Base-by-base conservation (phyloP, 169 alveolate genomes). In the Plasmodium gonderi region DNA sequence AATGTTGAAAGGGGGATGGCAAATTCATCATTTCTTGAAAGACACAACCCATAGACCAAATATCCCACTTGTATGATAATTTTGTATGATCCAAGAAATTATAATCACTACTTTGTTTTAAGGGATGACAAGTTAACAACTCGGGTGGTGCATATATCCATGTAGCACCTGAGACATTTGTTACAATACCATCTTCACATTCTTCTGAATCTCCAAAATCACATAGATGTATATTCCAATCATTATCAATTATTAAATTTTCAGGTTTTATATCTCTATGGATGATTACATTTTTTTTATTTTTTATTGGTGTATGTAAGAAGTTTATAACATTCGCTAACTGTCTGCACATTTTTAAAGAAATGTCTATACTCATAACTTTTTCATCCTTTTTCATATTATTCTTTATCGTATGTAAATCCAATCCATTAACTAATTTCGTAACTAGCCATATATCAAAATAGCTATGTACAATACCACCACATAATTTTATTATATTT, bases 111-210 rank as follows among this genome's bases (percentile, higher is more conserved):
- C 97, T 80, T 80, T 80, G 80, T 60, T 20, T 69, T 49, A 97
- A 92, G 0, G 98, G 97, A 68, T 95, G 95, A 65, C 96, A 94
- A 33, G 82, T 81, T 78, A 97, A 80, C 49, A 97, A 82, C 80
- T 97, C 99, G 0, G 98, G 97, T 7, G 99, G 99, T 29, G 99
- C 98, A 90, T 97, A 97, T 44, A 97, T 94, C 99, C 99, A 97
- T 0, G 99, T 97, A 64, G 99, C 99, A 3, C 99, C 99, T 0
- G 98, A 95, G 2, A 97, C 92, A 65, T 95, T 94, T 1, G 97
- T 95, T 38, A 95, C 96, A 38, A 81, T 87, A 23, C 97, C 98
- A 74, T 94, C 95, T n/a, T 94, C 94, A 31, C 96, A 92, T 44
- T 96, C 99, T 80, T 95, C 97, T 3, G 97, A 95, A 81, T 96